Evolutionary conservation across 73 alveolate species (phyloP).

Genomic region (Paraurostyla sp.): DNA sequence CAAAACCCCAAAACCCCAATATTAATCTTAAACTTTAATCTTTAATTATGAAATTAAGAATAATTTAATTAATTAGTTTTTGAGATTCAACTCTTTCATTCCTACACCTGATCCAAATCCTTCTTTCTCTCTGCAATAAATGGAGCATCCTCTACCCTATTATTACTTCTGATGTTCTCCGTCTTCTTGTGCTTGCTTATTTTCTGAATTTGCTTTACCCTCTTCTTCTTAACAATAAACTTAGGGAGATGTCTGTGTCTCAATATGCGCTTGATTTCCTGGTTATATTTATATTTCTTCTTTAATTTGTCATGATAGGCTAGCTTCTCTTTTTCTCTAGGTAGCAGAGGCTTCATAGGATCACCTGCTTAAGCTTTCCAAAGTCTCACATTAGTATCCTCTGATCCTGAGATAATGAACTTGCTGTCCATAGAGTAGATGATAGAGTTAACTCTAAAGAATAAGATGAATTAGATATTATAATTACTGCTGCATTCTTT

Average conservation of each 20-base stretch:
- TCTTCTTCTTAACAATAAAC: constrained; percentile 87
- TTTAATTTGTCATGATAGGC: constrained; percentile 92
- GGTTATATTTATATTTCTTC: constrained; percentile 90
- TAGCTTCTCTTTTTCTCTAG: constrained; percentile 91
- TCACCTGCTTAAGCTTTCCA: constrained; percentile 97
- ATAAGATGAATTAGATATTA: no score
- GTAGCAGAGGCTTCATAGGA: constrained; percentile 87
- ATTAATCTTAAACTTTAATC: no score
- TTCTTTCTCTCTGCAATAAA: constrained; percentile 85
- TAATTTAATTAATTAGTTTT: no score
- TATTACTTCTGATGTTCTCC: constrained; percentile 86
- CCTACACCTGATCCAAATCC: constrained; percentile 68
- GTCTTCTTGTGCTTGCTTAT: constrained; percentile 88
- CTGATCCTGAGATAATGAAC: constrained; percentile 95
- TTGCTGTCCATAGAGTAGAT: constrained; percentile 93
- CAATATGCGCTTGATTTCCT: constrained; percentile 90
- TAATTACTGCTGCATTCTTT: constrained; percentile 95
- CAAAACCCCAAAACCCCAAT: no score
- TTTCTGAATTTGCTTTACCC: constrained; percentile 84
- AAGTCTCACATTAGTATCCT: constrained; percentile 97
- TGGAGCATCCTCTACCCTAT: constrained; percentile 83
- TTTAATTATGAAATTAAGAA: no score
- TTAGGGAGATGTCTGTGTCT: constrained; percentile 96
- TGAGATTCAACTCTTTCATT: no score
- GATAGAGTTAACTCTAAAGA: constrained; percentile 85